Evolutionary conservation across 2,329 filamentous ascomycete species (phyloP), one percentile per base, ranked within the genome.

Genomic region (Fusarium sp.): DNA sequence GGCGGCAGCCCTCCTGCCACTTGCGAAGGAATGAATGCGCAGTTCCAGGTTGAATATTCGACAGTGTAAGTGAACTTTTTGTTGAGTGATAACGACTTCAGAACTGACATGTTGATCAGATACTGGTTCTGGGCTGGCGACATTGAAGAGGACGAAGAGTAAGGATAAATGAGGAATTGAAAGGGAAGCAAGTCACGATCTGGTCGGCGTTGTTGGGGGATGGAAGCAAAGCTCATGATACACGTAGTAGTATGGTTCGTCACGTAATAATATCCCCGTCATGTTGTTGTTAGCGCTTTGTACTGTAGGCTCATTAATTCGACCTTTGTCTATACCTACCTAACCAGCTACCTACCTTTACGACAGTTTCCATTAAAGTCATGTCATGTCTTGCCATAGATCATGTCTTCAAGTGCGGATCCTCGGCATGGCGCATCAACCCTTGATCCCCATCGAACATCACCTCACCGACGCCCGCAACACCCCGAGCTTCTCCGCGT

Each of bases 11-110:
- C 95, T 2, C 95, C 95, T 0, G 85, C 89, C 30, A 93, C 91
- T 0, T 98, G 96, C 81, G 81, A 88, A 37, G 93, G 91, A 13
- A 87, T 91, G 86, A 82, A 87, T 0, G 86, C 87, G 13, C 80
- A 83, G 1, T 95, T 98, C 76, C 85, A 92, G 71, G 90, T 98
- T 16, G 87, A 95, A 79, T 98, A 98, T 84, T 88, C 94, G 35
- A 92, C 95, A 48, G 90, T 95, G 88, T 98, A 94, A 89, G 92
- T 92, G 27, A 16, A 52, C 9, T n/a, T 16, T 30, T 6, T 35
- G 43, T 11, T 25, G 37, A 18, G 27, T 18, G 9, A 18, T 41
- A 23, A 45, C 13, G 23, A 30, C 27, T n/a, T 18, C 14, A 39
- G 61, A 45, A 63, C 73, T 79, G 60, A 79, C 70, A 41, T 35